Evolutionary conservation across 345 rosid genomes (phyloP), one percentile per base, ranked within the genome.

Genomic region (Limnanthes douglasii): DNA sequence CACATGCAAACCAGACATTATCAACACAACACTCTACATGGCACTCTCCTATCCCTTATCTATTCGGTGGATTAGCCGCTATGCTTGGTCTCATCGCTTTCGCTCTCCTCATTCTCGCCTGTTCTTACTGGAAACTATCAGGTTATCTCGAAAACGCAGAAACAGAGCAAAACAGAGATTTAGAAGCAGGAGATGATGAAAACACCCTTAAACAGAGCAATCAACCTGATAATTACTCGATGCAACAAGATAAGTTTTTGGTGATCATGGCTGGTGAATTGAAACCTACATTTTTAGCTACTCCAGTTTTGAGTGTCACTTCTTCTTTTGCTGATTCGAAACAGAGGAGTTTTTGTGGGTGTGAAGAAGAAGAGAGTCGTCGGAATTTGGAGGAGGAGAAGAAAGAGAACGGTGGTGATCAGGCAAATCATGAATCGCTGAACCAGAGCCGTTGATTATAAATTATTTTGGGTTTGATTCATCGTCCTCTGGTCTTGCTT

Each of bases 11-110:
- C 43, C 32, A 40, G 24, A 18, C 60, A 6, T 4, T 53, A 7
- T 6, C 46, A 6, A 16, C 54, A 27, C 65, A 59, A 31, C 88
- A 53, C 59, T 72, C 88, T 1, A 68, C 93, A 11, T 72, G 95
- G 93, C 95, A 88, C 57, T 88, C 97, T 25, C 97, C 97, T 0
- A 84, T 88, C 20, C 95, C 97, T 0, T 88, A 82, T 59, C 59
- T 88, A 23, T 83, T 88, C 28, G 97, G 97, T 8, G 97, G 97
- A 10, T 49, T 88, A 15, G 95, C 97, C 0, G 97, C 93, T 18
- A 88, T 88, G 93, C 61, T 88, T 2, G 95, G 95, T 29, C 67
- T 88, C 35, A 79, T 83, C 3, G 95, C 95, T 31, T 78, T 83
- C 40, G 95, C 97, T 10, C 86, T 88, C 20, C 38, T 83, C 3